Evolutionary conservation across 176 grass and related monocot genomes (phyloP).

Genomic region (Metroxylon sagu): DNA sequence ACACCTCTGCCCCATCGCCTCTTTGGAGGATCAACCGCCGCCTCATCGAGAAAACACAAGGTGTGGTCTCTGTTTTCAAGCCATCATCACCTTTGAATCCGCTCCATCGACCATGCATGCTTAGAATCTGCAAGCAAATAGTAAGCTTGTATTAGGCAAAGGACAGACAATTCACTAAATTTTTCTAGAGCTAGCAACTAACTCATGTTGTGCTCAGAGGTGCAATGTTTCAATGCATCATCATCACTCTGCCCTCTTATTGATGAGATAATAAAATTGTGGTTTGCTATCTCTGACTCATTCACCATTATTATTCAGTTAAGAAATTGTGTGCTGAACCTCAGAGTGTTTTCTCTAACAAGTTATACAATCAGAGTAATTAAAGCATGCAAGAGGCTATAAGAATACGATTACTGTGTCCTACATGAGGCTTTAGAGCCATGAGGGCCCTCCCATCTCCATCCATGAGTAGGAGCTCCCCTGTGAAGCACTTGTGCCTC

Average conservation of each 20-base stretch:
- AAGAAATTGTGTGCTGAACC: too few species aligned
- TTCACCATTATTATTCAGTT: too few species aligned
- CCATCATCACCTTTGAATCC: conserved; percentile 43
- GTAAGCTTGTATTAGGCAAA: not conserved
- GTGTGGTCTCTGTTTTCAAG: conserved; percentile 4
- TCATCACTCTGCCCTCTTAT: too few species aligned
- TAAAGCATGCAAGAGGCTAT: too few species aligned
- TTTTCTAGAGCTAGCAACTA: too few species aligned
- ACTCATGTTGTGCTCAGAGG: too few species aligned
- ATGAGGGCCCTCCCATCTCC: conserved; percentile 48
- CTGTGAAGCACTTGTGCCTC: conserved; percentile 40
- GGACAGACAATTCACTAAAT: too few species aligned
- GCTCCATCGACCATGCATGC: conserved; percentile 72
- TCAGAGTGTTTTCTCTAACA: too few species aligned
- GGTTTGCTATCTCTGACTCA: too few species aligned
- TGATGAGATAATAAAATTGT: too few species aligned
- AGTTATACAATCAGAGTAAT: too few species aligned
- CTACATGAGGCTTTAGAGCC: conserved; percentile 54
- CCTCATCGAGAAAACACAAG: conserved; percentile 50
- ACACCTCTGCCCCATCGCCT: conserved; percentile 50
- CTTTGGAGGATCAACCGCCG: conserved; percentile 37
- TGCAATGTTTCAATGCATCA: too few species aligned
- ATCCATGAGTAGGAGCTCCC: conserved; percentile 74
- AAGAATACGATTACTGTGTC: not conserved
- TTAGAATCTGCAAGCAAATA: conserved; percentile 42